Evolutionary conservation across 192 early-diverging fungal genomes (phyloP).

Genomic region (Dispira parvispora): DNA sequence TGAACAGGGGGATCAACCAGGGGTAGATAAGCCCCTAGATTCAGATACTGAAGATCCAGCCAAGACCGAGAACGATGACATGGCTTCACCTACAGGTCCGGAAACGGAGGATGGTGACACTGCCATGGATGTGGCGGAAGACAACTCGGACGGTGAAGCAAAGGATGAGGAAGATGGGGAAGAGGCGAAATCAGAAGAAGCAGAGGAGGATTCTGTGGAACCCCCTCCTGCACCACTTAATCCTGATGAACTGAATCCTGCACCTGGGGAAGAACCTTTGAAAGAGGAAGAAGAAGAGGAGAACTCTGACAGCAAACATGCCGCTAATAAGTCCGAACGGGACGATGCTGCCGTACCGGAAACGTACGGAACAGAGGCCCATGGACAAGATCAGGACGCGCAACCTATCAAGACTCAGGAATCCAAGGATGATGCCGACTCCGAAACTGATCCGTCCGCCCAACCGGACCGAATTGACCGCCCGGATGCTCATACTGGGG

Average conservation of each 20-base stretch:
- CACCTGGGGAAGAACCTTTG: constrained; percentile 27
- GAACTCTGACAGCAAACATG: constrained; percentile 24
- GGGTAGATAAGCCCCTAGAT: too few species aligned
- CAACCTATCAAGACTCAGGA: constrained; percentile 29
- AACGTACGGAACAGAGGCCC: constrained; percentile 19
- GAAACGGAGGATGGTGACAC: constrained; percentile 24
- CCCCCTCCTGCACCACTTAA: constrained; percentile 16
- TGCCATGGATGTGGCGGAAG: constrained; percentile 18
- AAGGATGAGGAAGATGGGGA: constrained; percentile 22
- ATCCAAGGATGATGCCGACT: constrained; percentile 32
- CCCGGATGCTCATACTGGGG: neutral
- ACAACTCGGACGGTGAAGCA: constrained; percentile 18
- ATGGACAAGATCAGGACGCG: constrained; percentile 24
- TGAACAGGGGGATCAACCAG: constrained; percentile 20
- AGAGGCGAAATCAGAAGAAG: constrained; percentile 19
- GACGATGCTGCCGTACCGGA: constrained; percentile 17
- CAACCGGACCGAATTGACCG: constrained; percentile 18
- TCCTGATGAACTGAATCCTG: constrained; percentile 24
- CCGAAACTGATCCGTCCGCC: constrained; percentile 35
- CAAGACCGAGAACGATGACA: too few species aligned
- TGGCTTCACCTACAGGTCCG: neutral
- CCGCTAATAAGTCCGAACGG: constrained; percentile 26
- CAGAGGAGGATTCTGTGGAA: constrained; percentile 19
- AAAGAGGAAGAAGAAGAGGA: constrained; percentile 27
- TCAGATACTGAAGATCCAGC: too few species aligned